Base-by-base conservation (phyloP, 257 asterid genomes). In the Haberlea rhodopensis region DNA sequence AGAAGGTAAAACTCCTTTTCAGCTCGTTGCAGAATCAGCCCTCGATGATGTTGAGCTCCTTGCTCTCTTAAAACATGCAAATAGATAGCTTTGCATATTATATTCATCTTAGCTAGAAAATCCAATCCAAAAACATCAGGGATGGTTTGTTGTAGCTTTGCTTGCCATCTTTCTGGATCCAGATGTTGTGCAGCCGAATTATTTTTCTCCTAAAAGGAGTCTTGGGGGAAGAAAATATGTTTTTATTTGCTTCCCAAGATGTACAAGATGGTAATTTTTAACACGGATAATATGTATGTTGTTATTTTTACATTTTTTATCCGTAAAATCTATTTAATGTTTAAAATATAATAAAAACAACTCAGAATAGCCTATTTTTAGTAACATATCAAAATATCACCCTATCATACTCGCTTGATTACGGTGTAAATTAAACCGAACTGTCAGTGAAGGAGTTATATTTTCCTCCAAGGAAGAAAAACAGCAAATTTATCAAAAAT, bases 41-140 rank as follows among this genome's bases (percentile, higher is more conserved):
- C 77, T 79, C 5, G 78, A 79, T 58, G 96, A 91, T 54, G 80
- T 77, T 1, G 96, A 87, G 82, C 84, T 91, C 64, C 80, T 82
- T 40, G 81, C 91, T 63, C 85, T 85, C 67, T 71, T 87, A 74
- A 94, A 86, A 82, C 71, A 59, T 56, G 72, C 81, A 69, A 73
- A 65, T 37, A 79, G 94, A 84, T 81, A 84, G 84, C 74, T 58
- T 26, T 65, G 27, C 60, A 54, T 18, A 37, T 65, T 25, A 48
- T 63, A 26, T 20, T 54, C 63, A 29, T 45, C 48, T 61, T 16
- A 52, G 53, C 13, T 61, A 48, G 22, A 49, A 18, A 10, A 56
- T 27, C 22, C 52, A 28, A 37, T 32, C 57, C 68, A 43, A 37
- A 23, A 34, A 29, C 16, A 27, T 57, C 2, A 10, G 64, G 53